Conservation (phyloP, 2,329 filamentous ascomycete species). For the Lasiodiplodia gonubiensis region DNA sequence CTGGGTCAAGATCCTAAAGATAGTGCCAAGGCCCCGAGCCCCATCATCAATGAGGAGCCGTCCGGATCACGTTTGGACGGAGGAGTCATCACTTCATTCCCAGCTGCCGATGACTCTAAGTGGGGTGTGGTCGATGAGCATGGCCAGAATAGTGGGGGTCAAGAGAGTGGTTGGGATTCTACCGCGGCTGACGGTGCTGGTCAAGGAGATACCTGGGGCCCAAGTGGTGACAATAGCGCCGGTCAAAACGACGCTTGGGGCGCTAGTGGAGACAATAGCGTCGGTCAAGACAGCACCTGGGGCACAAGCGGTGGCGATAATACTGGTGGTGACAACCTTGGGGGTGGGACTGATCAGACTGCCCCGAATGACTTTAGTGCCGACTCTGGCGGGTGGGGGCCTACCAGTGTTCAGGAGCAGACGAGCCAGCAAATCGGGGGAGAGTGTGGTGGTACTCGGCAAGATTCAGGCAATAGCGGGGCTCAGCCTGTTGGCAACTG, state of each 20-base stretch:
- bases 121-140: background rate
- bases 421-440: background rate
- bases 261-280: background rate
- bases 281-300: background rate
- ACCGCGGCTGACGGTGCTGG: background rate
- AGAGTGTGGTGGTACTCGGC: background rate
- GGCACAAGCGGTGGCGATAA: background rate
- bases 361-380: background rate
- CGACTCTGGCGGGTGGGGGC: background rate
- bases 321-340: background rate
- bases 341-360: background rate
- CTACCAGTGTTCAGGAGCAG: background rate
- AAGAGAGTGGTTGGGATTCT: background rate
- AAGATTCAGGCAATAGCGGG: background rate
- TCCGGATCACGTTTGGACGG: background rate
- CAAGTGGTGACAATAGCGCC: background rate
- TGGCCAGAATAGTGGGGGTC: background rate
- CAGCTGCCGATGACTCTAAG: background rate
- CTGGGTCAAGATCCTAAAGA: background rate
- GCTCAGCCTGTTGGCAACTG: background rate
- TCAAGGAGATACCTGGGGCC: background rate
- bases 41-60: background rate
- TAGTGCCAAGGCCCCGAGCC: background rate
- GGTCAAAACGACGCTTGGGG: background rate
- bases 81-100: background rate